A percentile compares a stretch with the other conserved stretches of the same genome.
These are phyloP conservation scores for Candida corydali DNA, from an alignment of 805 yeast species.

Conservation along the genomic window DNA sequence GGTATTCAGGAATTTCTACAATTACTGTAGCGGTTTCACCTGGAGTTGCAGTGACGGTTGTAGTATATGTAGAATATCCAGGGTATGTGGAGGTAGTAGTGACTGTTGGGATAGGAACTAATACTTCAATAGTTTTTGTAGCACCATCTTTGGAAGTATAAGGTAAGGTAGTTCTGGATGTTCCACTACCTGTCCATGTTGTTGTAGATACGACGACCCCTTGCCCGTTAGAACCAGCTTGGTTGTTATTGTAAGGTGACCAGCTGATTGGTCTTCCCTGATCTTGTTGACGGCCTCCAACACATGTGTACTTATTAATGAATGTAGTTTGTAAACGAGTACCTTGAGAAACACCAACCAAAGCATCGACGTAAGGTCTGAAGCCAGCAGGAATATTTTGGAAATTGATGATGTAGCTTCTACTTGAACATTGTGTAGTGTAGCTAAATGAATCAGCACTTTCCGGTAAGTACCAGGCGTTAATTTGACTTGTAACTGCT, in stretches of 20 bases:
- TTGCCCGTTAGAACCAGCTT: conserved; percentile 2
- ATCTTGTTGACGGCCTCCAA: neutral
- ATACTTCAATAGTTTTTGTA: conserved; percentile 20
- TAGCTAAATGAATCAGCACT: conserved; percentile 3
- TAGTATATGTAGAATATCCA: conserved; percentile 7
- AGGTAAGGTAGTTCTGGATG: conserved; percentile 17
- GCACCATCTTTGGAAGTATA: conserved; percentile 12
- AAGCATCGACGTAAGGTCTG: conserved; percentile 18
- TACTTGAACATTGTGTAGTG: conserved; percentile 14
- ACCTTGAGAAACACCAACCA: conserved; percentile 1
- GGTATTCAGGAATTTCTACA: conserved; percentile 6
- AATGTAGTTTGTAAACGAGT: neutral
- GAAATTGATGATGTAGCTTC: conserved; percentile 11
- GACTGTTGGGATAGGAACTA: conserved; percentile 15
- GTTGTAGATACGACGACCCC: neutral
- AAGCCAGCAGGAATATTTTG: conserved; percentile 25
- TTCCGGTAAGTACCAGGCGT: conserved; percentile 18
- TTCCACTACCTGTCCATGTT: conserved; percentile 6
- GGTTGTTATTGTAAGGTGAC: neutral
- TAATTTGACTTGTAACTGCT: conserved; percentile 17
- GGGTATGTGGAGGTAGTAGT: conserved; percentile 14
- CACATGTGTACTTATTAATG: conserved; percentile 2
- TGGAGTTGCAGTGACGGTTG: conserved; percentile 15
- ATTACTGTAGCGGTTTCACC: conserved; percentile 17
- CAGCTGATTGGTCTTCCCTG: neutral